A percentile compares a stretch with the other conserved stretches of the same genome.
Conservation (phyloP, 176 grass and related monocot genomes). For the Lolium multiflorum region DNA sequence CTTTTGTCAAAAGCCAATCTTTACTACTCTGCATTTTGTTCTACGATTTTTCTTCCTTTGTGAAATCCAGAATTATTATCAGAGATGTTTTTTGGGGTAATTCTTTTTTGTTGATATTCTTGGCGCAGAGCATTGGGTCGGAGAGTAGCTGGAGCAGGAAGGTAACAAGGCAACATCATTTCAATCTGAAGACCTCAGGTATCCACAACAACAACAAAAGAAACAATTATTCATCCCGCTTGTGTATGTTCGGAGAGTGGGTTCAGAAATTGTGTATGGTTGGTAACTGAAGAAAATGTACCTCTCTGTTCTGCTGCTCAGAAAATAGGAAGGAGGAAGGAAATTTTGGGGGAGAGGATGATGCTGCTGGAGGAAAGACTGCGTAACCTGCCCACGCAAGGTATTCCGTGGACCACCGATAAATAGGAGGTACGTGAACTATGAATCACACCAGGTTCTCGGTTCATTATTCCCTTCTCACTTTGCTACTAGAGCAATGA, state of each 20-base stretch:
- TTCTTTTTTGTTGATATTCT: neutral
- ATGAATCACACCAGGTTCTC: too few relatives aligned
- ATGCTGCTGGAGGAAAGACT: constrained; percentile 64
- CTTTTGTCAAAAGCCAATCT: too few relatives aligned
- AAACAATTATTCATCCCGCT: neutral
- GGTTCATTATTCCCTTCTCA: too few relatives aligned
- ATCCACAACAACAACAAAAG: too few relatives aligned
- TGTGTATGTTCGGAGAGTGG: neutral
- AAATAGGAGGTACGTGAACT: too few relatives aligned
- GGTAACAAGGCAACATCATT: constrained; percentile 48
- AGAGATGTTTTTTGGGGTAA: neutral
- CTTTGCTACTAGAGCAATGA: too few relatives aligned
- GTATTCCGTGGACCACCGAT: too few relatives aligned
- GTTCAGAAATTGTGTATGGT: neutral
- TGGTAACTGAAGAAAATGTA: constrained; percentile 10
- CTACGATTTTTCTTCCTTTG: neutral
- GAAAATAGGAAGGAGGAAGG: constrained; percentile 78
- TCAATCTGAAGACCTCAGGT: constrained; percentile 85
- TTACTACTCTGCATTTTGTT: too few relatives aligned
- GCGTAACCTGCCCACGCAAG: constrained; percentile 64
- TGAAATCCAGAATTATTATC: neutral
- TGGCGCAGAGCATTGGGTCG: constrained; percentile 44
- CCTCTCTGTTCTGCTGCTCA: constrained; percentile 25
- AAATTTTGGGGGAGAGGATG: constrained; percentile 63
- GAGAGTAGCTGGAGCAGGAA: constrained; percentile 41